Evolutionary conservation across 768 basidiomycete genomes (phyloP), one percentile per base, ranked within the genome.

Genomic region (Candolleomyces aberdarensis): DNA sequence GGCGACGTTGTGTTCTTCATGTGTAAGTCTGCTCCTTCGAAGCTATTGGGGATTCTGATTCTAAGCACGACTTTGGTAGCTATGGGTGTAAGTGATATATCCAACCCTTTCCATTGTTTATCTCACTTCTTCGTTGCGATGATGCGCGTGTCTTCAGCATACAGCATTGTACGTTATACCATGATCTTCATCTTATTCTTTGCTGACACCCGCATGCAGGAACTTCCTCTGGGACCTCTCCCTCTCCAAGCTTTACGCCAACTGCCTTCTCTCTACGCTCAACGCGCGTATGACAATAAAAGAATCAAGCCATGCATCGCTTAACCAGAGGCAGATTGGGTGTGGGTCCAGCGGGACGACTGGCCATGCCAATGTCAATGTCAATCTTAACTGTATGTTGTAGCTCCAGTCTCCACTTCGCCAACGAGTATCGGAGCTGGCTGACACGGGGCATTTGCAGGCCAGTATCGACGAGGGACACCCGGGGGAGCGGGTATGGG

Each of bases 161-260:
- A 57, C 55, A 29, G 50, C 48, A n/a, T 48, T 72, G 69, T 13
- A 71, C 69, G 61, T 22, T 65, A 2, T 17, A 19, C 19, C 5
- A 49, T 53, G 17, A 7, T 13, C 63, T 39, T 29, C 39, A 40
- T 14, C 14, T 3, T 29, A 26, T 22, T 26, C 32, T 39, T 41
- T 26, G 15, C 13, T 57, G n/a, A n/a, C 19, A 32, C n/a, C 17
- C 11, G 14, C n/a, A 15, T 22, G 3, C 50, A 63, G 59, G 26
- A 61, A 64, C 29, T 74, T 74, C 56, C 56, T 70, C 3, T 71
- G 65, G 62, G 73, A 76, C 58, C 64, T 75, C 6, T 58, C 70
- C 0, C 66, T 75, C 0, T 69, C 70, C 3, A 72, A 74, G 57
- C 59, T 75, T 6, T 75, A 74, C 59, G 67, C 71, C 7, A 75